A percentile compares a stretch with the other conserved stretches of the same genome.
These are phyloP conservation scores for Penicillium pulvis DNA, from an alignment of 495 filamentous ascomycete species.

Conservation along the genomic window DNA sequence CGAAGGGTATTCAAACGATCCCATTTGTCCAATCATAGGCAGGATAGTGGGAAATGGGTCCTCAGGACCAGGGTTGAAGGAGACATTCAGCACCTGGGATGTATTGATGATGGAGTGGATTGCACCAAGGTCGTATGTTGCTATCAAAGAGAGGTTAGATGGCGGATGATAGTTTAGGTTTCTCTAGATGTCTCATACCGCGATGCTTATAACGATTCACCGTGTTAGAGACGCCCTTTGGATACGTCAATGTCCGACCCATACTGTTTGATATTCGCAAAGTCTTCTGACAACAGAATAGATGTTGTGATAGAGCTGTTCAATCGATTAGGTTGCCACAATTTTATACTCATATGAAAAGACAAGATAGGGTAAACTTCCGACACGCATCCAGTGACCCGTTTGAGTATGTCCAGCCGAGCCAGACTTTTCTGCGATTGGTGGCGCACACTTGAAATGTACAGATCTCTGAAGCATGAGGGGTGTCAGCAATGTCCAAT, in stretches of 20 bases:
- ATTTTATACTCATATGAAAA: neutral
- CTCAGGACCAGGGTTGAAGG: conserved; percentile 64
- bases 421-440: neutral
- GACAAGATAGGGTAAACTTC: conserved; percentile 3
- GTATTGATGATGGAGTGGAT: conserved; percentile 83
- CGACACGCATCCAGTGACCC: conserved; percentile 1
- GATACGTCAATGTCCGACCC: conserved; percentile 63
- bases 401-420: conserved; percentile 2
- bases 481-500: neutral
- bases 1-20: conserved; percentile 65
- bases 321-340: no score
- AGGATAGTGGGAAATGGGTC: conserved; percentile 76
- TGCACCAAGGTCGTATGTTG: conserved; percentile 69
- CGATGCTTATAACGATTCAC: conserved; percentile 70
- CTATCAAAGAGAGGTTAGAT: conserved; percentile 39
- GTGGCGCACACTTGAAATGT: neutral
- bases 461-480: neutral
- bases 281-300: neutral
- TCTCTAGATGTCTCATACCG: conserved; percentile 45
- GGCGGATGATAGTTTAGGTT: conserved; percentile 6
- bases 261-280: conserved; percentile 25
- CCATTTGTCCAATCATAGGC: conserved; percentile 89
- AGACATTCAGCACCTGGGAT: conserved; percentile 77
- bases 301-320: no score
- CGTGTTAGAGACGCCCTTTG: conserved; percentile 65